Percentiles rank a stretch among this genome's conserved stretches.
Evolutionary conservation across 352 stramenopile genomes (phyloP).

Genomic region (Phytopythium vexans): DNA sequence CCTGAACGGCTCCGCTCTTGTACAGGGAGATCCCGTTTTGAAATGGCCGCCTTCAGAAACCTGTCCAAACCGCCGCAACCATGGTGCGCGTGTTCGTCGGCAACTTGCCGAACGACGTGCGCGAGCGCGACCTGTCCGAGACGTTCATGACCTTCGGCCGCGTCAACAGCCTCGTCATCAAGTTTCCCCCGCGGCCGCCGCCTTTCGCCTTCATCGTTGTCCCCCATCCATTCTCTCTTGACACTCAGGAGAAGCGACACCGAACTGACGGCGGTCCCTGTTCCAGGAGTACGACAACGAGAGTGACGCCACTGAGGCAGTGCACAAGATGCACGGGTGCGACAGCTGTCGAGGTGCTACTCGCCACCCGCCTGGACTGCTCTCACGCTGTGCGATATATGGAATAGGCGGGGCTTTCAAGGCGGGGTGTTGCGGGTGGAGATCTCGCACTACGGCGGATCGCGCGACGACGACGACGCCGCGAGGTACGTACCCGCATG

Average conservation of each 20-base stretch:
- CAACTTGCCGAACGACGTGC: conserved; percentile 54
- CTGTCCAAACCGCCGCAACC: no score
- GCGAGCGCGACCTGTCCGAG: conserved; percentile 52
- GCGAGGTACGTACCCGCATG: conserved; percentile 7
- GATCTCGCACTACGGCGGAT: conserved; percentile 30
- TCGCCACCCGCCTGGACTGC: neutral
- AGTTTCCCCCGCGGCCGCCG: conserved; percentile 42
- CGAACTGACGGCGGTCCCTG: neutral
- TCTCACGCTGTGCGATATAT: neutral
- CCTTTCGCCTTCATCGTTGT: conserved; percentile 61
- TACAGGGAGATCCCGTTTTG: no score
- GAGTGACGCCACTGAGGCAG: conserved; percentile 50
- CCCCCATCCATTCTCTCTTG: conserved; percentile 2
- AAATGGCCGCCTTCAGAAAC: no score
- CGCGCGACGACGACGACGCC: conserved; percentile 8
- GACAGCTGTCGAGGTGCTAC: neutral
- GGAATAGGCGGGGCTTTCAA: conserved; percentile 14
- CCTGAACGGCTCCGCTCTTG: no score
- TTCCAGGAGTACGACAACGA: conserved; percentile 56
- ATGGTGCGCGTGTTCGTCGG: conserved; percentile 58
- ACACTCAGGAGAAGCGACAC: neutral
- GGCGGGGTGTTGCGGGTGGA: conserved; percentile 49
- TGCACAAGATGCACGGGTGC: conserved; percentile 58
- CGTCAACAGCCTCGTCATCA: conserved; percentile 40
- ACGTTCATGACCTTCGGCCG: conserved; percentile 53